These are phyloP conservation scores for Tuber umbilicatum DNA, from an alignment of 495 filamentous ascomycete species.

Conservation along the genomic window DNA sequence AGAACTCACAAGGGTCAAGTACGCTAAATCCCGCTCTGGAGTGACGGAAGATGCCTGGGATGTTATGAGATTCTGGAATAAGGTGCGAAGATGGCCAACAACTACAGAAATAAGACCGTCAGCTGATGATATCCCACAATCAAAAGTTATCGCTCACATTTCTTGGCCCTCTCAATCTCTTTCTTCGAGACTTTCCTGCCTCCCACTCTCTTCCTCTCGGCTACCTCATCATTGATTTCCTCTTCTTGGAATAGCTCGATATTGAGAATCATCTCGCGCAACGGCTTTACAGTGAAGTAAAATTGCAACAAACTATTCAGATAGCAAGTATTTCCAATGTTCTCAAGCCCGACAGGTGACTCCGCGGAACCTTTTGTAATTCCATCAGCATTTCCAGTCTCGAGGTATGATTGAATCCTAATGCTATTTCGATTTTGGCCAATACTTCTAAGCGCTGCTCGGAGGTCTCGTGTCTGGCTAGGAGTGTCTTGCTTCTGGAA, in stretches of 20 bases:
- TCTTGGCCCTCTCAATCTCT: constrained; percentile 61
- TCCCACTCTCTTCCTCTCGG: constrained; percentile 61
- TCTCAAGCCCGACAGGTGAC: constrained; percentile 76
- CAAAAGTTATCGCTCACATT: constrained; percentile 53
- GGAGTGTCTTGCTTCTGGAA: constrained; percentile 32
- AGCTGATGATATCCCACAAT: neutral
- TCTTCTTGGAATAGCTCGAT: constrained; percentile 60
- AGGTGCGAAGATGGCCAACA: constrained; percentile 59
- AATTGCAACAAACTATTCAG: constrained; percentile 95
- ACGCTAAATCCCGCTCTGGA: constrained; percentile 73
- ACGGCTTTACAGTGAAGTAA: constrained; percentile 78
- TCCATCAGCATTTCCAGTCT: constrained; percentile 32
- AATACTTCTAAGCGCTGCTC: constrained; percentile 33
- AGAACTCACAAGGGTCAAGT: constrained; percentile 65
- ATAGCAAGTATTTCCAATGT: constrained; percentile 97
- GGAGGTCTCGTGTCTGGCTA: constrained; percentile 27
- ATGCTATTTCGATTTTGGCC: constrained; percentile 29
- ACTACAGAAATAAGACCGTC: constrained; percentile 48
- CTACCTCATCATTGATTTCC: constrained; percentile 54
- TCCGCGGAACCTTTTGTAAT: constrained; percentile 36
- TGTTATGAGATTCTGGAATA: constrained; percentile 68
- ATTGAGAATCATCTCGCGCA: constrained; percentile 71
- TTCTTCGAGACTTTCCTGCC: constrained; percentile 48
- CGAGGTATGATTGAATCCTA: constrained; percentile 36
- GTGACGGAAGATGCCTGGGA: constrained; percentile 51